Conservation (phyloP, 768 basidiomycete genomes). For the Podaxis carcinomalis region DNA sequence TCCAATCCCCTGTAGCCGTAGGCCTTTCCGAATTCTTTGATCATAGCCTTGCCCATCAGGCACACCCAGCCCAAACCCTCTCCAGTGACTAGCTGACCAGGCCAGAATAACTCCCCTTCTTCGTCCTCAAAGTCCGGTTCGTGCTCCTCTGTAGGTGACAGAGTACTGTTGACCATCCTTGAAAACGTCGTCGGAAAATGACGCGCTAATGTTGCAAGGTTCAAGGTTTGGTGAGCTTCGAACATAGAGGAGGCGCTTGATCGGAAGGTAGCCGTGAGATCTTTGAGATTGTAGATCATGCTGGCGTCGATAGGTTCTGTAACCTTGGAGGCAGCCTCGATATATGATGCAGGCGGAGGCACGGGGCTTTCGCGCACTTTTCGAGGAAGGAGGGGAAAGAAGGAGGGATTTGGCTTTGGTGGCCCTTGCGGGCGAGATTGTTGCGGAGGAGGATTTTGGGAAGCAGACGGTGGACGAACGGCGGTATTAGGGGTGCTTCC, state of each 20-base stretch:
- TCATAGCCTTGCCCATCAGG: slow-evolving; percentile 82
- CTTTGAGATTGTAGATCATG: slow-evolving; percentile 38
- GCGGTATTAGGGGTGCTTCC: slow-evolving; percentile 48
- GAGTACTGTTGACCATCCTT: slow-evolving; percentile 63
- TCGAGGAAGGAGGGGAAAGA: slow-evolving; percentile 34
- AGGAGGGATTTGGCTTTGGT: slow-evolving; percentile 29
- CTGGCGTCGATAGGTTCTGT: slow-evolving; percentile 41
- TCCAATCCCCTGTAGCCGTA: slow-evolving; percentile 70
- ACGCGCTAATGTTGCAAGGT: slow-evolving; percentile 60
- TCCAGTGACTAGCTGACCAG: slow-evolving; percentile 65
- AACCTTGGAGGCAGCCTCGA: slow-evolving; percentile 38
- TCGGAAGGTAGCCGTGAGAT: slow-evolving; percentile 32
- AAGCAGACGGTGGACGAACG: slow-evolving; percentile 26
- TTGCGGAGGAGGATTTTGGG: slow-evolving; percentile 27
- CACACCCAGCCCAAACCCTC: slow-evolving; percentile 88
- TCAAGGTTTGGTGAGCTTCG: slow-evolving; percentile 50
- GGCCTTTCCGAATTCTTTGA: slow-evolving; percentile 73
- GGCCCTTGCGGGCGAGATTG: slow-evolving; percentile 19
- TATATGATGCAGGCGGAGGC: slow-evolving; percentile 38
- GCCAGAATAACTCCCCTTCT: slow-evolving; percentile 85
- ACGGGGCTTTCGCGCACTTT: slow-evolving; percentile 28
- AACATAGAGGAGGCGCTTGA: slow-evolving; percentile 46
- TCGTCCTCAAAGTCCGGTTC: slow-evolving; percentile 84
- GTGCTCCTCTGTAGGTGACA: slow-evolving; percentile 63
- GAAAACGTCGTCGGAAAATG: slow-evolving; percentile 76